Percentiles rank a stretch among this genome's conserved stretches.
Evolutionary conservation across 2,329 filamentous ascomycete genomes (phyloP).

Genomic region (Coniochaeta sp.): DNA sequence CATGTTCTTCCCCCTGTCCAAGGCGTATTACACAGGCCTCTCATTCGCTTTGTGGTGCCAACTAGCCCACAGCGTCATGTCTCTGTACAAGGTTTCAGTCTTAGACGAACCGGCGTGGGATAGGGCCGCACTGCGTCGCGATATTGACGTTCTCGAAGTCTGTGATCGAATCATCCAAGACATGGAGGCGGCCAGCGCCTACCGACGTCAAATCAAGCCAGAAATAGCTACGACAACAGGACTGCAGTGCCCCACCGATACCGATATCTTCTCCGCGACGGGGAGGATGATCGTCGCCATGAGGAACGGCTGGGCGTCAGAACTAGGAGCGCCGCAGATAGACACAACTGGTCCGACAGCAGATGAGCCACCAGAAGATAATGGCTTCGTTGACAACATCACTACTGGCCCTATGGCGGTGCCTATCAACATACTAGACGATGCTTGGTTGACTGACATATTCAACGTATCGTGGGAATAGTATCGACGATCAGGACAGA

Average conservation of each 20-base stretch:
- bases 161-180: constrained; percentile 20
- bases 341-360: neutral
- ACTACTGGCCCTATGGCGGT: neutral
- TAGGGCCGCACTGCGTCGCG: constrained; percentile 19
- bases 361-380: neutral
- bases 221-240: neutral
- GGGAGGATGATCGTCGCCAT: constrained; percentile 9
- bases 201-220: constrained; percentile 2
- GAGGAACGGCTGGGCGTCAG: constrained; percentile 9
- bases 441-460: constrained; percentile 3
- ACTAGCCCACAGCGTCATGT: constrained; percentile 22
- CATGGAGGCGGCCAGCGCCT: constrained; percentile 10
- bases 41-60: constrained; percentile 26
- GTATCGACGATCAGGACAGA: neutral
- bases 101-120: constrained; percentile 31
- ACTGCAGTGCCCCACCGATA: constrained; percentile 4
- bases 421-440: neutral
- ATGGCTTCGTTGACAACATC: neutral
- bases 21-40: constrained; percentile 19
- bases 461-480: constrained; percentile 6
- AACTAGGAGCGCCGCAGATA: constrained; percentile 6
- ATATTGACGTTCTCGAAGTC: constrained; percentile 24
- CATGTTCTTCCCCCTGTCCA: constrained; percentile 20
- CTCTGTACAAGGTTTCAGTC: constrained; percentile 22
- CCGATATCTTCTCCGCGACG: constrained; percentile 12